Percentiles rank a stretch among this genome's conserved stretches.
Evolutionary conservation across 2,329 filamentous ascomycete genomes (phyloP).

Genomic region (Verticillium longisporum): DNA sequence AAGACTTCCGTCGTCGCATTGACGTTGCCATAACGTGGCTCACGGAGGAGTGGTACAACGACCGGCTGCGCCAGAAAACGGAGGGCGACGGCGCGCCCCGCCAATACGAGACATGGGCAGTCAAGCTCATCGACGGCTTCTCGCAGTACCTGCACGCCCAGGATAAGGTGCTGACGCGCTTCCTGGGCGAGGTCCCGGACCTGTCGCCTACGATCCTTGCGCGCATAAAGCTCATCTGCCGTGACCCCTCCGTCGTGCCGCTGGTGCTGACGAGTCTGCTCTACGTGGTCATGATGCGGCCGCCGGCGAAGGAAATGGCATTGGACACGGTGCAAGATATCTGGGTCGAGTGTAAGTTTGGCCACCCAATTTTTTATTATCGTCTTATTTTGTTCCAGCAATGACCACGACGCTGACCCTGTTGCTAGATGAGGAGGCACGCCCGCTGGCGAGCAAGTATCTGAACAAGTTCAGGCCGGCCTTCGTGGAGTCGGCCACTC

Average conservation of each 20-base stretch:
- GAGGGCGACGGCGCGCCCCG: conserved; percentile 40
- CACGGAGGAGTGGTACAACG: conserved; percentile 97
- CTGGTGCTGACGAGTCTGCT: conserved; percentile 58
- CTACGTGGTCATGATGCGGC: conserved; percentile 62
- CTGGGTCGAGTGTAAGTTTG: conserved; percentile 56
- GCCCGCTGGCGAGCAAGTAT: conserved; percentile 56
- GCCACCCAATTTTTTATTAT: background rate
- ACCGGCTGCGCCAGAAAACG: conserved; percentile 43
- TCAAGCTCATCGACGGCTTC: conserved; percentile 82
- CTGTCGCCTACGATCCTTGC: conserved; percentile 66
- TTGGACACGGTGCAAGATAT: conserved; percentile 61
- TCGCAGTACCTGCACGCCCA: conserved; percentile 84
- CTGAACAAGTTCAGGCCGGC: conserved; percentile 53
- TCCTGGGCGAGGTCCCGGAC: conserved; percentile 84
- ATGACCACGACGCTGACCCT: conserved; percentile 11
- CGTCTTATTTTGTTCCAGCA: background rate
- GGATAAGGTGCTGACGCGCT: conserved; percentile 84
- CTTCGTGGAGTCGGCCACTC: conserved; percentile 31
- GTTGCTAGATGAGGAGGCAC: conserved; percentile 50
- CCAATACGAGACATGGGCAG: conserved; percentile 73
- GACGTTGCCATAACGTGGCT: conserved; percentile 91
- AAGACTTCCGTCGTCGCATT: conserved; percentile 85
- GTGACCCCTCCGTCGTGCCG: conserved; percentile 58
- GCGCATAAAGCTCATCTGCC: conserved; percentile 61
- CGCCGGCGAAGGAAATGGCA: conserved; percentile 55